These are phyloP conservation scores for Verbena officinalis DNA, from an alignment of 257 asterid species.

Conservation along the genomic window DNA sequence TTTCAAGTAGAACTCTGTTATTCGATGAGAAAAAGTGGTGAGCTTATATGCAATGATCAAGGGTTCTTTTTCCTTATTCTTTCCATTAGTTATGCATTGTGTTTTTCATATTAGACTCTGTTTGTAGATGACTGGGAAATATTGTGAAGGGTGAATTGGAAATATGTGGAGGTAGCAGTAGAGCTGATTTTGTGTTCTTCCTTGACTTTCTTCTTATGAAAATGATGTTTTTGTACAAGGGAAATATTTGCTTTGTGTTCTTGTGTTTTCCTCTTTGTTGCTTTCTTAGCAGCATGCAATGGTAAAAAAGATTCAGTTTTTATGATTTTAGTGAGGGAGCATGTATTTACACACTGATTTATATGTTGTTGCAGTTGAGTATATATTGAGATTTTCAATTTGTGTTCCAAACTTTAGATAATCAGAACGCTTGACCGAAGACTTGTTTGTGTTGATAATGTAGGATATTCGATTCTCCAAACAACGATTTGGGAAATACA, in stretches of 20 bases:
- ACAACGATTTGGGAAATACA: constrained; percentile 53
- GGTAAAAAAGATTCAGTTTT: neutral
- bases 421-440: neutral
- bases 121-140: neutral
- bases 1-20: constrained; percentile 8
- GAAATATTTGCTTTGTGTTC: neutral
- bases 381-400: neutral
- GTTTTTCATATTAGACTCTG: neutral
- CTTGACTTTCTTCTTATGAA: neutral
- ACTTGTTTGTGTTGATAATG: constrained; percentile 28
- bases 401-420: neutral
- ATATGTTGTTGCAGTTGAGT: neutral
- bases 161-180: neutral
- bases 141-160: neutral
- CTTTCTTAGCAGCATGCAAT: neutral
- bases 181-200: constrained; percentile 1
- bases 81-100: neutral
- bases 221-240: neutral
- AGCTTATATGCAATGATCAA: neutral
- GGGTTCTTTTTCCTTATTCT: too few species aligned
- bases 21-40: neutral
- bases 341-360: neutral
- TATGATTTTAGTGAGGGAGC: neutral
- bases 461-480: constrained; percentile 80
- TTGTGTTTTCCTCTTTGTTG: neutral